Evolutionary conservation across 306 rosid species (phyloP).

Genomic region (Mimosa bimucronata): DNA sequence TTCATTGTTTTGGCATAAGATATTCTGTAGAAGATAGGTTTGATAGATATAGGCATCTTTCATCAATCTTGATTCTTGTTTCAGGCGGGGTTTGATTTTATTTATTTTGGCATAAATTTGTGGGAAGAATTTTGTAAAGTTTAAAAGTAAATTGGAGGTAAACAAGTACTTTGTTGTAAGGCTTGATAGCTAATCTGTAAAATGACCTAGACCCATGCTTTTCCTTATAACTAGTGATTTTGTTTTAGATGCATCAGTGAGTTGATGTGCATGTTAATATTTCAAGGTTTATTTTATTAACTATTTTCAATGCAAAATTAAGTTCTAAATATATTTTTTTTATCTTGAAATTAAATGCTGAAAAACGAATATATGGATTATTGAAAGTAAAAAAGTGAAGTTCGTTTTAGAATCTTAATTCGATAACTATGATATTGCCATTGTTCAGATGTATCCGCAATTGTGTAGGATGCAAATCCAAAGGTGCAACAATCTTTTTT

Average conservation of each 20-base stretch:
- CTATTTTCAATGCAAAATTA: no score
- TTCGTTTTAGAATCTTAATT: not conserved
- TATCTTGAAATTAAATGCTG: not conserved
- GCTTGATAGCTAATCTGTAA: not conserved
- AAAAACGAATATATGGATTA: not conserved
- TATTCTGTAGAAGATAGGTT: constrained; percentile 12
- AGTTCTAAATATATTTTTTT: not conserved
- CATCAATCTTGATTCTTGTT: not conserved
- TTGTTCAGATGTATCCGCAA: not conserved
- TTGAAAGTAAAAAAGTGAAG: not conserved
- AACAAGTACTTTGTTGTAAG: no score
- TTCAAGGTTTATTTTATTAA: no score
- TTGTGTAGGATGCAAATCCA: not conserved
- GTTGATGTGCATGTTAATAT: no score
- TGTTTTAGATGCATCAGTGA: no score
- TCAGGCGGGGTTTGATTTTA: no score
- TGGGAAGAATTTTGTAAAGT: no score
- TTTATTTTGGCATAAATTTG: no score
- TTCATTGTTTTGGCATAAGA: constrained; percentile 7
- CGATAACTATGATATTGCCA: not conserved
- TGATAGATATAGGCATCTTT: not conserved
- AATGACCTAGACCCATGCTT: no score
- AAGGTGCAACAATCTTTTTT: not conserved
- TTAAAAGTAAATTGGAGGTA: no score
- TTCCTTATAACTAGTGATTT: no score